Evolutionary conservation across 257 asterid genomes (phyloP).

Genomic region (Fraxinus americana): DNA sequence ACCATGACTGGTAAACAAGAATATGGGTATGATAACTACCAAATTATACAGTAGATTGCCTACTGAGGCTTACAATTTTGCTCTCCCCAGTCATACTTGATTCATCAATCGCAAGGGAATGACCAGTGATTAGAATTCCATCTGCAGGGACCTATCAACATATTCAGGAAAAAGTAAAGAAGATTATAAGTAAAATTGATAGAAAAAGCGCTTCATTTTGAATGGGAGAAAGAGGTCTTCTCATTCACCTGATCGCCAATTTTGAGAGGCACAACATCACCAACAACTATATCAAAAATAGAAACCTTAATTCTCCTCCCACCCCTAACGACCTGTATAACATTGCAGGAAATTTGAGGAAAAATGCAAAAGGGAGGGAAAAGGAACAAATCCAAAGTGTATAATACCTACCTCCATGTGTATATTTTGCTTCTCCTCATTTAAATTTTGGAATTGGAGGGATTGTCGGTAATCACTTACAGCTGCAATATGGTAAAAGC

Average conservation of each 20-base stretch:
- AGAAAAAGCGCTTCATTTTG: not conserved
- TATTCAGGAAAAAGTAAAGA: conserved; percentile 22
- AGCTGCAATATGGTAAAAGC: conserved; percentile 53
- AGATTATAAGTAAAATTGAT: conserved; percentile 4
- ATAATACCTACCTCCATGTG: conserved; percentile 76
- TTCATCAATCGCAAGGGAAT: conserved; percentile 88
- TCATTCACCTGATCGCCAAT: conserved; percentile 92
- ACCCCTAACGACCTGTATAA: conserved; percentile 70
- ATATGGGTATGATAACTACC: conserved; percentile 15
- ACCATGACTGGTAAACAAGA: conserved; percentile 23
- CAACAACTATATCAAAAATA: conserved; percentile 86
- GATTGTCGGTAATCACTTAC: conserved; percentile 94
- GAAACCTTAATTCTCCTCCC: conserved; percentile 82
- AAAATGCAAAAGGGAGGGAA: conserved; percentile 6
- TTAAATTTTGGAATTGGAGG: conserved; percentile 91
- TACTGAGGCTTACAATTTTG: conserved; percentile 68
- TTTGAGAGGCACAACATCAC: conserved; percentile 95
- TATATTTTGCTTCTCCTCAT: conserved; percentile 95
- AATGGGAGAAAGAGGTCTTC: not conserved
- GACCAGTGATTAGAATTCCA: conserved; percentile 77
- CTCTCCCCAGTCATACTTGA: conserved; percentile 99
- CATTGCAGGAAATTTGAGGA: conserved; percentile 26
- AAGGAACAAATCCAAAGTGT: conserved; percentile 7
- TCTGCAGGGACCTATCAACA: conserved; percentile 86
- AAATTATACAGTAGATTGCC: conserved; percentile 18